phyloP scores from a whole-genome alignment of 2,329 filamentous ascomycete genomes.

The Seiridium cupressi region DNA sequence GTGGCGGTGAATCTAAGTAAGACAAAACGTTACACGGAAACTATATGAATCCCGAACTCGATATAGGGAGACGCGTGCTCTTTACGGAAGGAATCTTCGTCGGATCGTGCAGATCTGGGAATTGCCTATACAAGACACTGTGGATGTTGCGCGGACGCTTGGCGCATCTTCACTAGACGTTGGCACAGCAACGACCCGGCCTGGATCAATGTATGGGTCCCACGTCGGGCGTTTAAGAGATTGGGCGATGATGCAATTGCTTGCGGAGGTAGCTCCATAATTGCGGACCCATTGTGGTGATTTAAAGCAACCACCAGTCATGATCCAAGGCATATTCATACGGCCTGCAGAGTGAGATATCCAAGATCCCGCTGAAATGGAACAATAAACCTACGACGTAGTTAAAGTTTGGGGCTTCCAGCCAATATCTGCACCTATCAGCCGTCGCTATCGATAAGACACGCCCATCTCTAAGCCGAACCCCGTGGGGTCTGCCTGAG shows the following conservation, averaged over 20 bases:
- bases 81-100: slow-evolving; percentile 23
- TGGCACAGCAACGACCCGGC: slow-evolving; percentile 3
- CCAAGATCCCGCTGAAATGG: not conserved
- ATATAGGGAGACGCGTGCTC: slow-evolving; percentile 10
- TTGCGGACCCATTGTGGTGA: not conserved
- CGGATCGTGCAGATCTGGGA: slow-evolving; percentile 1
- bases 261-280: not conserved
- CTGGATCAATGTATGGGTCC: no score
- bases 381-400: no score
- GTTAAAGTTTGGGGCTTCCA: no score
- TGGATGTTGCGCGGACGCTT: slow-evolving; percentile 2
- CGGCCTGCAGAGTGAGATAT: not conserved
- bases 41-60: not conserved
- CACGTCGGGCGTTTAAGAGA: not conserved
- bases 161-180: not conserved
- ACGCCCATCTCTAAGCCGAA: slow-evolving; percentile 4
- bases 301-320: no score
- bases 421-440: no score
- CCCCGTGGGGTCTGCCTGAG: not conserved
- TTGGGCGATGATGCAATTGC: not conserved
- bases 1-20: not conserved
- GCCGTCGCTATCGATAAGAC: not conserved
- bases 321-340: not conserved
- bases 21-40: not conserved
- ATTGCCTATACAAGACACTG: slow-evolving; percentile 1